phyloP scores from a whole-genome alignment of 305 asterid genomes.

The Fraxinus floribunda region DNA sequence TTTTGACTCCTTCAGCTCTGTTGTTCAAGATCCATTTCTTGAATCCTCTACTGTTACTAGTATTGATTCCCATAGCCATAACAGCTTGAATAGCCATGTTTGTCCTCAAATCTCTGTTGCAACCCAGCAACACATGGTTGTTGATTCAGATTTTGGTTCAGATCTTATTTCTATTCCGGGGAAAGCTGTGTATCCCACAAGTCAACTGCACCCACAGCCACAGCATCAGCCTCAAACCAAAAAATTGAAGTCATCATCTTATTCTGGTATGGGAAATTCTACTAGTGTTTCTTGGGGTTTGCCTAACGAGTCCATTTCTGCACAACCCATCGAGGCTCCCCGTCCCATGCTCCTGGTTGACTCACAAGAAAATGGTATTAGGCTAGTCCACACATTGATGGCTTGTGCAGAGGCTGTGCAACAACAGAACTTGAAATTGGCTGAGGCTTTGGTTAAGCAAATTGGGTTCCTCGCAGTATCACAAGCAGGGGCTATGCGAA shows the following conservation, averaged over 20 bases:
- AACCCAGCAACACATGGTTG: slow-evolving; percentile 20
- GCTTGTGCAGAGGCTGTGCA: slow-evolving; percentile 88
- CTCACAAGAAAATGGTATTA: slow-evolving; percentile 77
- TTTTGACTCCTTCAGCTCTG: slow-evolving; percentile 22
- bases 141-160: slow-evolving; percentile 60
- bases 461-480: slow-evolving; percentile 72
- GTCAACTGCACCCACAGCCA: slow-evolving; percentile 19
- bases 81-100: slow-evolving; percentile 20
- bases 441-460: slow-evolving; percentile 63
- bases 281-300: slow-evolving; percentile 13
- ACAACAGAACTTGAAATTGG: slow-evolving; percentile 55
- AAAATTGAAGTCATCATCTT: slow-evolving; percentile 36
- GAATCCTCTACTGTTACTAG: slow-evolving; percentile 40
- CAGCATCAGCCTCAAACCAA: slow-evolving; percentile 45
- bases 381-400: slow-evolving; percentile 76
- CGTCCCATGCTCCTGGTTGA: slow-evolving; percentile 60
- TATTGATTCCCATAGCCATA: slow-evolving; percentile 17
- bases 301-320: slow-evolving; percentile 25
- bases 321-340: slow-evolving; percentile 32
- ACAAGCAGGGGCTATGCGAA: slow-evolving; percentile 79
- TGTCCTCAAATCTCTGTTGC: background rate
- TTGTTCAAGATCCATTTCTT: slow-evolving; percentile 36
- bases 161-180: slow-evolving; percentile 85
- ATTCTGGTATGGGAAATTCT: slow-evolving; percentile 13
- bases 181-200: slow-evolving; percentile 51